Evolutionary conservation across 257 asterid genomes (phyloP).

Genomic region (Anisodus acutangulus): DNA sequence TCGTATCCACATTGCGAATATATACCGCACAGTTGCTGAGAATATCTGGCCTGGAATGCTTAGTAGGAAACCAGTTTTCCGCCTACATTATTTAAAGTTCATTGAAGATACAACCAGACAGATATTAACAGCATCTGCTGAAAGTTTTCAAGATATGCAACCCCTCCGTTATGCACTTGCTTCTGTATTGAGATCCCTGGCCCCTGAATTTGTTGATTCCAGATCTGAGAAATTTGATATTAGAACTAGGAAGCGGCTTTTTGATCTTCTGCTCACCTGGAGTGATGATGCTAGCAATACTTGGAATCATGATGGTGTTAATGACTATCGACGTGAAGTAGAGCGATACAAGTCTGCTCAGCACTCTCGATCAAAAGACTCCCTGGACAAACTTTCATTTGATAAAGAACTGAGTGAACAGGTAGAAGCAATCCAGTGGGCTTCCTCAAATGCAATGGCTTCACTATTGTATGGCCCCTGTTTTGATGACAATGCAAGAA

Average conservation of each 20-base stretch:
- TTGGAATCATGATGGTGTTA: constrained; percentile 91
- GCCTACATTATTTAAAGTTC: constrained; percentile 91
- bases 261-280: constrained; percentile 95
- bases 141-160: constrained; percentile 89
- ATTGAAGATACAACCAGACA: constrained; percentile 89
- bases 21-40: constrained; percentile 89
- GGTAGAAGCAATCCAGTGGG: constrained; percentile 99
- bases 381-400: constrained; percentile 88
- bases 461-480: constrained; percentile 95
- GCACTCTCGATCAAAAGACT: constrained; percentile 94
- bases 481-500: constrained; percentile 98
- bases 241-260: constrained; percentile 87
- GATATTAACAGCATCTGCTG: constrained; percentile 69
- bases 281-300: constrained; percentile 87
- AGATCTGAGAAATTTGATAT: constrained; percentile 93
- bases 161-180: constrained; percentile 95
- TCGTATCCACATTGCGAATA: constrained; percentile 79
- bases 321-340: constrained; percentile 97
- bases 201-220: constrained; percentile 96
- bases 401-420: constrained; percentile 95
- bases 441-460: constrained; percentile 99
- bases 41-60: constrained; percentile 99
- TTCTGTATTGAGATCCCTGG: constrained; percentile 88
- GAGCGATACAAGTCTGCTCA: constrained; percentile 95
- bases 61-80: constrained; percentile 88